Base-by-base conservation (phyloP, 225 moss, liverwort and hornwort genomes). In the Polytrichum formosum region DNA sequence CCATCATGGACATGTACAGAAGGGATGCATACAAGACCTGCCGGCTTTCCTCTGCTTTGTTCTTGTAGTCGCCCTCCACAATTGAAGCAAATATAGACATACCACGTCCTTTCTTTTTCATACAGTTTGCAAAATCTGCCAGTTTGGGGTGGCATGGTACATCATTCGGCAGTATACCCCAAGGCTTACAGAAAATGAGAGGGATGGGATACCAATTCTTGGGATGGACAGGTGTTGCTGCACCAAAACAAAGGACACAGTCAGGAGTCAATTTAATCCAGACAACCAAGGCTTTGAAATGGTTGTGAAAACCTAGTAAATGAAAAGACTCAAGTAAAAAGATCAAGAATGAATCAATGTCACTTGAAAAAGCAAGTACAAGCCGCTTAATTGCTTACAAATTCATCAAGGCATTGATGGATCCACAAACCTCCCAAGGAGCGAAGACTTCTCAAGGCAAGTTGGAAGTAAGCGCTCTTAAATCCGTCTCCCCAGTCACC, bases 401-500 rank as follows among this genome's bases (percentile, higher is more conserved):
- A 46, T 46, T 3, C 46, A 16, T 46, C 46, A 46, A 53, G 63
- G 35, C 4, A 65, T 7, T 27, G n/a, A 55, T 23, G 23, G 31
- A 66, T 28, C 26, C 13, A 61, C 73, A 27, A 64, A 96, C 96
- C 96, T 83, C 98, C 98, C 66, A 98, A 84, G 46, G 98, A 94
- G 55, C 98, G 98, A 73, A 98, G 94, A 87, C 98, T 98, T 66
- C 98, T 87, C 71, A 98, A 82, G 46, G 98, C 98, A 75, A 98
- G 92, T 73, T 98, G 98, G 76, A 98, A 98, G 75, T 98, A 98
- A 54, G 98, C 98, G 82, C 98, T 98, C 69, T 98, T 98, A 71
- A 98, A 98, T 53, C 98, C 98, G 83, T 98, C 98, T 77, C 98
- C 98, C 98, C 98, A 98, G 72, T 98, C 98, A 80, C 98, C 98